Evolutionary conservation across 2,329 filamentous ascomycete genomes (phyloP), one percentile per base, ranked within the genome.

Genomic region (Aschersonia sp.): DNA sequence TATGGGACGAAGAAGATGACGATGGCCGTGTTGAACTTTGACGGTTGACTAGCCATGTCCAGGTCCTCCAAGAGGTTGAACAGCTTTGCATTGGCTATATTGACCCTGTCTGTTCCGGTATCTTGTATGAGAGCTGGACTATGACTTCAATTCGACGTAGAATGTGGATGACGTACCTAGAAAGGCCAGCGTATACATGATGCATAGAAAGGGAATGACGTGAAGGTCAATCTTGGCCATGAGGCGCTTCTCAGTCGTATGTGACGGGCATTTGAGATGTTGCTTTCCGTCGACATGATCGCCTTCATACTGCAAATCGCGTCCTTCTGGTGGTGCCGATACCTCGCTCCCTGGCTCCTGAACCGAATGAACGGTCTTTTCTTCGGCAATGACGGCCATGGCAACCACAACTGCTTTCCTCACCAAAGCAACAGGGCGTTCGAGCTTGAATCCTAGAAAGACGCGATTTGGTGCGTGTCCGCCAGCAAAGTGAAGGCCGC

Each of bases 1-100:
- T 89, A 91, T 1, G 85, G 84, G 1, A 89, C 75, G 64, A 89
- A 91, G 68, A 91, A 89, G 58, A 89, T 86, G 49, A 82, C 84
- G 51, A 89, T 70, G 1, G 82, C 82, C 10, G 80, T 85, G 62
- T 88, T 89, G 65, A 85, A 89, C 57, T 85, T 68, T 4, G 67
- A 65, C 43, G 68, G 68, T 30, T 72, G 62, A 31, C 43, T 46
- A 6, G 48, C 49, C 43, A 89, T 73, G 3, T 69, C 51, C 4
- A 91, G 70, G 53, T 89, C 85, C 9, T 71, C 58, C 30, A 70
- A 69, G 10, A 91, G 68, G 41, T 74, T 72, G 52, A 86, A 86
- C 44, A 84, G 72, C 43, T 74, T 77, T 31, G 85, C 85, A 64
- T 89, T 89, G 62, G 80, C 82, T 56, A 91, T 86, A 60, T 89